Percentiles rank a stretch among this genome's conserved stretches.
Conservation (phyloP, 2,329 filamentous ascomycete genomes). For the Curvularia verruculosa region DNA sequence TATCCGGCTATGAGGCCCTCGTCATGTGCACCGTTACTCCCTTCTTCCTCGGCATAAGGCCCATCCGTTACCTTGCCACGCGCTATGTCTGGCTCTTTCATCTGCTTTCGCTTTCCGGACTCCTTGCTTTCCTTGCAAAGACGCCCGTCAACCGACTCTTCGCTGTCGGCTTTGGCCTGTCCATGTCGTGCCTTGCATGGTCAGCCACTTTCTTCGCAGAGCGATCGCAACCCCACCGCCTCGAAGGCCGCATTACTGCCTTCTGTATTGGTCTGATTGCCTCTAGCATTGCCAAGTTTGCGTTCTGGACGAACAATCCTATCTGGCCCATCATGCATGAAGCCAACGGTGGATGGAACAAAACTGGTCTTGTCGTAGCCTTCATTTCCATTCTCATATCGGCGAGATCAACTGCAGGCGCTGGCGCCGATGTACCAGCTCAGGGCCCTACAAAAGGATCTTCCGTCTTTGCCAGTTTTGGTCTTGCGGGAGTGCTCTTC, state of each 20-base stretch:
- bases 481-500: constrained; percentile 85
- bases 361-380: constrained; percentile 76
- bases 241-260: constrained; percentile 82
- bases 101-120: constrained; percentile 75
- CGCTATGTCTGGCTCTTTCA: constrained; percentile 74
- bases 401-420: constrained; percentile 66
- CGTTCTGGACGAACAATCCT: constrained; percentile 92
- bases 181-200: constrained; percentile 83
- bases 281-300: constrained; percentile 89
- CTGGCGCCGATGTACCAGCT: constrained; percentile 53
- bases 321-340: constrained; percentile 95
- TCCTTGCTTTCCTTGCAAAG: constrained; percentile 78
- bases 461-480: constrained; percentile 72
- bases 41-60: constrained; percentile 72
- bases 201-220: constrained; percentile 80
- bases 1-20: constrained; percentile 91
- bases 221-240: constrained; percentile 71
- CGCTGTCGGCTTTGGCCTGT: constrained; percentile 79
- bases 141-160: constrained; percentile 78
- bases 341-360: constrained; percentile 91
- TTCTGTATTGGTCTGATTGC: constrained; percentile 82
- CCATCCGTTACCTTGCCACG: constrained; percentile 70
- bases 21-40: constrained; percentile 86
- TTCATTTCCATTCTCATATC: constrained; percentile 77
- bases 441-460: constrained; percentile 69